These are phyloP conservation scores for Paxillus ammoniavirescens DNA, from an alignment of 768 basidiomycete species.

Conservation along the genomic window DNA sequence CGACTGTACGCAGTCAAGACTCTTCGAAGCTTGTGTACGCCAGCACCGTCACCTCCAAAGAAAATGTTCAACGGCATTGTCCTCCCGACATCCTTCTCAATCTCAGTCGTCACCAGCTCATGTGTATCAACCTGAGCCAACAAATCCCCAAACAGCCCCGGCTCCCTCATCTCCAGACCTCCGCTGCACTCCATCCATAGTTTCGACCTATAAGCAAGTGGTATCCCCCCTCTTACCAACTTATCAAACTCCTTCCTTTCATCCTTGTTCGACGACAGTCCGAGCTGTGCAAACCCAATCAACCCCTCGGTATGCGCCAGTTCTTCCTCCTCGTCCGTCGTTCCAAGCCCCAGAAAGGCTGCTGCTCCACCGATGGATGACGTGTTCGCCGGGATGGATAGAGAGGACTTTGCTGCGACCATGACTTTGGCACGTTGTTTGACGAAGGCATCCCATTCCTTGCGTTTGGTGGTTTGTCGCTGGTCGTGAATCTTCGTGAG, in stretches of 20 bases:
- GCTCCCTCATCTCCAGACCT: slow-evolving; percentile 87
- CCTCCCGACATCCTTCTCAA: slow-evolving; percentile 93
- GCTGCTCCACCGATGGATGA: slow-evolving; percentile 48
- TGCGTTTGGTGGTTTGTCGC: slow-evolving; percentile 63
- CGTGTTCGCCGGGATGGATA: slow-evolving; percentile 16
- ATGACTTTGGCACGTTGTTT: slow-evolving; percentile 57
- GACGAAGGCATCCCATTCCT: slow-evolving; percentile 90
- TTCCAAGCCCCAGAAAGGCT: slow-evolving; percentile 65
- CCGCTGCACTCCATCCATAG: slow-evolving; percentile 95
- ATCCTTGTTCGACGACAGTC: slow-evolving; percentile 63
- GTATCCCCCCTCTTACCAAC: slow-evolving; percentile 83
- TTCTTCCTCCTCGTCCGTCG: slow-evolving; percentile 67
- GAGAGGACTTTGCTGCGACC: slow-evolving; percentile 22
- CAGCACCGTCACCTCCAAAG: slow-evolving; percentile 95
- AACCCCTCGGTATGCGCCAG: slow-evolving; percentile 79
- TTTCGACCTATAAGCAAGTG: slow-evolving; percentile 82
- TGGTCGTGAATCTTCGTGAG: slow-evolving; percentile 82
- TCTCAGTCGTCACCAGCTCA: slow-evolving; percentile 65
- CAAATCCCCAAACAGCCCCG: slow-evolving; percentile 85
- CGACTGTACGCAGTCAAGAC: slow-evolving; percentile 91
- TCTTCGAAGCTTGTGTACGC: slow-evolving; percentile 86
- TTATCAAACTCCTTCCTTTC: slow-evolving; percentile 78
- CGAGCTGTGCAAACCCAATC: slow-evolving; percentile 90
- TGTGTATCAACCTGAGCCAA: slow-evolving; percentile 50
- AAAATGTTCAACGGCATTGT: slow-evolving; percentile 95